phyloP scores from a whole-genome alignment of 2,329 filamentous ascomycete genomes.

The Keithomyces neogunnii region DNA sequence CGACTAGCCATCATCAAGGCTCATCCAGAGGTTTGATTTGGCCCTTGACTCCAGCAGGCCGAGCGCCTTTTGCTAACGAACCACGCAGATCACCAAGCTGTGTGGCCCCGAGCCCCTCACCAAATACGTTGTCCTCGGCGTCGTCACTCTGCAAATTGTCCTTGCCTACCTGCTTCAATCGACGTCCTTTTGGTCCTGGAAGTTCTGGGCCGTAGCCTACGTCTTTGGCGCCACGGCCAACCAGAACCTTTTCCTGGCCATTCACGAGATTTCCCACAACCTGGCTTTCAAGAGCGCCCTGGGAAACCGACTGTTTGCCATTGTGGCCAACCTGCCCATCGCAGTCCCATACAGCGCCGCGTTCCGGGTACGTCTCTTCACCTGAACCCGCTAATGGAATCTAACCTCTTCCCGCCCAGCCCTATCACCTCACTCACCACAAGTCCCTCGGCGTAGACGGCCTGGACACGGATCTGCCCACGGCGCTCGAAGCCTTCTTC shows the following conservation, averaged over 20 bases:
- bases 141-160: constrained; percentile 73
- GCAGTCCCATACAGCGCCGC: constrained; percentile 93
- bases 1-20: constrained; percentile 95
- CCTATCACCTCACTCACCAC: constrained; percentile 97
- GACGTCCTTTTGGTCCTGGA: constrained; percentile 72
- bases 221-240: constrained; percentile 90
- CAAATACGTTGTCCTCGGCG: constrained; percentile 80
- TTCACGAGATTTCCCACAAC: constrained; percentile 98
- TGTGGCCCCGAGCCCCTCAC: constrained; percentile 94
- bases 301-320: constrained; percentile 78
- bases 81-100: constrained; percentile 76
- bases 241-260: constrained; percentile 96
- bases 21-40: constrained; percentile 68
- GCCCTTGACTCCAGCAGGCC: background rate
- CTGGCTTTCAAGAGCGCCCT: constrained; percentile 77
- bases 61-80: constrained; percentile 1
- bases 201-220: constrained; percentile 82
- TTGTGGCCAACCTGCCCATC: constrained; percentile 93
- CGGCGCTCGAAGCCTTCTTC: constrained; percentile 81
- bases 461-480: constrained; percentile 91
- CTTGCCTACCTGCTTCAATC: constrained; percentile 71
- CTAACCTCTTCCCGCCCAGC: constrained; percentile 35
- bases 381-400: background rate
- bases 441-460: constrained; percentile 96
- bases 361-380: constrained; percentile 60